A percentile compares a stretch with the other conserved stretches of the same genome.
Conservation (phyloP, 2,329 filamentous ascomycete species). For the Delphinella strobiligena region DNA sequence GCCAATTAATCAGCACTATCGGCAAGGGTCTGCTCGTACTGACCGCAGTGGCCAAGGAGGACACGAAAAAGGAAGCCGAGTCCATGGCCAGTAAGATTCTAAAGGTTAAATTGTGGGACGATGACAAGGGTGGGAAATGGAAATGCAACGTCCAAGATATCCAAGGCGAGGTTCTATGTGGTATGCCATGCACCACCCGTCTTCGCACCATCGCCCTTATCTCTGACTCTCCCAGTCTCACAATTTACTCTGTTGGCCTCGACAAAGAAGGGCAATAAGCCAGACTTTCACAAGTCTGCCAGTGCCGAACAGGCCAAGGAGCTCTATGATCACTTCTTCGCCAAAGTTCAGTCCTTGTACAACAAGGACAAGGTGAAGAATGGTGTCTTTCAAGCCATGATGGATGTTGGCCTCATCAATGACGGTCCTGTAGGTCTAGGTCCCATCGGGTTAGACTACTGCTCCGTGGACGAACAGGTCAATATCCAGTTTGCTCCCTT, state of each 20-base stretch:
- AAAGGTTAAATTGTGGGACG: conserved; percentile 86
- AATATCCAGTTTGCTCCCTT: conserved; percentile 18
- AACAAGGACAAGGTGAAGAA: conserved; percentile 68
- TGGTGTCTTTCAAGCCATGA: conserved; percentile 97
- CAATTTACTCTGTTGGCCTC: conserved; percentile 90
- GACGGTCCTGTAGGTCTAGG: conserved; percentile 62
- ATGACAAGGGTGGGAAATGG: conserved; percentile 71
- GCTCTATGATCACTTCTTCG: conserved; percentile 75
- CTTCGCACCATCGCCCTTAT: background rate
- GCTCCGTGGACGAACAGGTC: conserved; percentile 47
- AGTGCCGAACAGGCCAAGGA: conserved; percentile 64
- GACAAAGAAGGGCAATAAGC: conserved; percentile 92
- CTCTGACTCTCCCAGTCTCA: conserved; percentile 52
- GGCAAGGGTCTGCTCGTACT: conserved; percentile 83
- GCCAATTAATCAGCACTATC: conserved; percentile 79
- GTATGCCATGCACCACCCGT: conserved; percentile 39
- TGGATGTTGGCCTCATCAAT: conserved; percentile 89
- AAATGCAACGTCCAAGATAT: conserved; percentile 83
- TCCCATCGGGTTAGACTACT: conserved; percentile 52
- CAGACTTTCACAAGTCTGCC: conserved; percentile 84
- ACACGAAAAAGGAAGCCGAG: conserved; percentile 80
- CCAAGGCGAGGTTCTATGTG: conserved; percentile 83
- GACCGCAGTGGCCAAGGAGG: conserved; percentile 79
- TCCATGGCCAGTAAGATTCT: conserved; percentile 73
- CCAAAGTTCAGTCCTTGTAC: conserved; percentile 63